Conservation (phyloP, 2,329 filamentous ascomycete genomes). For the Aspergillus persii region DNA sequence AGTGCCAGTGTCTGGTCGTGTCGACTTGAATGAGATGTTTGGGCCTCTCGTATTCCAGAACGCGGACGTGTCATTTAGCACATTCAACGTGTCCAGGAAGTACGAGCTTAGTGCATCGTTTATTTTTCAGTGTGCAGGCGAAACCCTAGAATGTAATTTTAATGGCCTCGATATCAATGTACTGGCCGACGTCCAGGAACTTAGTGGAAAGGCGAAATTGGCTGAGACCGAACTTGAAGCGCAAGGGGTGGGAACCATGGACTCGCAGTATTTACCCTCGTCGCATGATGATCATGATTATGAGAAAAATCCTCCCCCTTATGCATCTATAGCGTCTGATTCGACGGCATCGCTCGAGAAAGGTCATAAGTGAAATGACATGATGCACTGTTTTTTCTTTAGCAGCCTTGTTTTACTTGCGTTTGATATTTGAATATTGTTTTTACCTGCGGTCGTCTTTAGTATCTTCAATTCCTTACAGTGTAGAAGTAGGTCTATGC, state of each 20-base stretch:
- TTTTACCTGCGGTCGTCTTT: too few relatives aligned
- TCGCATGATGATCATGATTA: too few relatives aligned
- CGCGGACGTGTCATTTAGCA: constrained; percentile 11
- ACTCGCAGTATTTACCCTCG: neutral
- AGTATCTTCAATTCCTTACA: too few relatives aligned
- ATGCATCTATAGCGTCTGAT: neutral
- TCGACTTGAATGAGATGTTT: constrained; percentile 9
- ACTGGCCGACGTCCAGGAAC: neutral
- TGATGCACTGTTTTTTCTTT: neutral
- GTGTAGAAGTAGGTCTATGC: too few relatives aligned
- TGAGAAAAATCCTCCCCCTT: neutral
- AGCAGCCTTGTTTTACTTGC: neutral
- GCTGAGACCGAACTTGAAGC: neutral
- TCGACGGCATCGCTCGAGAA: neutral
- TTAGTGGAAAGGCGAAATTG: neutral
- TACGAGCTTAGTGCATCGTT: constrained; percentile 8
- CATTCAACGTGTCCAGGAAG: constrained; percentile 10
- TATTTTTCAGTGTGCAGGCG: constrained; percentile 10
- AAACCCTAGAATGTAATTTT: neutral
- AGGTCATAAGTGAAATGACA: neutral
- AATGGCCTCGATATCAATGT: constrained; percentile 1
- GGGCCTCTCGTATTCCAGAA: constrained; percentile 7
- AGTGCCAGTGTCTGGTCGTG: constrained; percentile 1
- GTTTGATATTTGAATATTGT: too few relatives aligned
- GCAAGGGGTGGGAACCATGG: neutral